Evolutionary conservation across 2,329 filamentous ascomycete species (phyloP).

Genomic region (Pestalotiopsis sp.): DNA sequence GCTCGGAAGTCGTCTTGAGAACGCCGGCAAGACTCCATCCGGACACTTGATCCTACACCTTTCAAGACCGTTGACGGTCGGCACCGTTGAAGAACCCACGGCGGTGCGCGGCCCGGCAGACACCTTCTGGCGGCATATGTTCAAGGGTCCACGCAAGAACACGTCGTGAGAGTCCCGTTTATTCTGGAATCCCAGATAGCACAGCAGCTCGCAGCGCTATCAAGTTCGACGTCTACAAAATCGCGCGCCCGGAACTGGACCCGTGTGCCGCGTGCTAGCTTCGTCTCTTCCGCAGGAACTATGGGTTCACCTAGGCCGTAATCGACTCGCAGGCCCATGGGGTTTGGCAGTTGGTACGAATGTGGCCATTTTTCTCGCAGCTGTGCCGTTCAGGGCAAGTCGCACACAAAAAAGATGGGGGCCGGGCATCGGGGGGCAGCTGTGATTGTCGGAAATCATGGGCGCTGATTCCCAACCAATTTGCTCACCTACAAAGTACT

Average conservation of each 20-base stretch:
- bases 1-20: background rate
- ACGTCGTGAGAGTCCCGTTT: background rate
- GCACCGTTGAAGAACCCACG: background rate
- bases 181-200: background rate
- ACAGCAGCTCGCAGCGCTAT: background rate
- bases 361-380: background rate
- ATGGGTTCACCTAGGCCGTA: background rate
- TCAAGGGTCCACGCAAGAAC: background rate
- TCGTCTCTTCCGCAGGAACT: background rate
- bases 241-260: background rate
- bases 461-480: background rate
- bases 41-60: background rate
- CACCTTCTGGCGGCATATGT: background rate
- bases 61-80: background rate
- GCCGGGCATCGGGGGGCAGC: background rate
- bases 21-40: background rate
- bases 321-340: background rate
- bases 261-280: background rate
- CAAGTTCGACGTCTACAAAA: background rate
- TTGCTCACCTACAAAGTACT: background rate
- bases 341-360: background rate
- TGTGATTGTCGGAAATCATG: background rate
- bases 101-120: background rate
- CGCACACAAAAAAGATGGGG: background rate
- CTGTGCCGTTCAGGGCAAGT: background rate